Conservation (phyloP, 2,329 filamentous ascomycete species). For the Xylariaceae sp. region DNA sequence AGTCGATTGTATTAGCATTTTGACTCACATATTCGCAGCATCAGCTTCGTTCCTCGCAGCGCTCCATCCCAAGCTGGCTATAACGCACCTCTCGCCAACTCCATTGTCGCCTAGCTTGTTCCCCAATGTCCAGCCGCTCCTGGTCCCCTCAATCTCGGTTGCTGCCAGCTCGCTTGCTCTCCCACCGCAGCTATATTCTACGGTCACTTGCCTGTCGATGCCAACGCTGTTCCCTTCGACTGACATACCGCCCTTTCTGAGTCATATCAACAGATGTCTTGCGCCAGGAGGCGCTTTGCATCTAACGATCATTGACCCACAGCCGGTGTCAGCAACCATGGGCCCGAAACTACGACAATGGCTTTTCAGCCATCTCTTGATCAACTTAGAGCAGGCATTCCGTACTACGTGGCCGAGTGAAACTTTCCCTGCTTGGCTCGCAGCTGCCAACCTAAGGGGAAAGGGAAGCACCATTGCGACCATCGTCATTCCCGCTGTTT, state of each 20-base stretch:
- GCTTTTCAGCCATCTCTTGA: constrained; percentile 56
- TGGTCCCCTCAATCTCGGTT: constrained; percentile 30
- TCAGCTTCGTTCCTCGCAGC: constrained; percentile 47
- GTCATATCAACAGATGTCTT: constrained; percentile 52
- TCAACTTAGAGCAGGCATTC: constrained; percentile 54
- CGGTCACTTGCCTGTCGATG: constrained; percentile 50
- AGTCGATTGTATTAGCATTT: constrained; percentile 15
- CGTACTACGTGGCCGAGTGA: constrained; percentile 55
- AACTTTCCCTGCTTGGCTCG: constrained; percentile 55
- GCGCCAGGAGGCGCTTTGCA: constrained; percentile 51
- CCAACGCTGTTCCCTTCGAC: constrained; percentile 52
- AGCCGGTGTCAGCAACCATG: constrained; percentile 50
- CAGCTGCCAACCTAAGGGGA: constrained; percentile 47
- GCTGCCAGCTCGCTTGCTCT: constrained; percentile 35
- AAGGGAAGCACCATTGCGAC: constrained; percentile 44
- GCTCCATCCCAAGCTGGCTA: constrained; percentile 35
- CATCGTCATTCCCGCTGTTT: constrained; percentile 45
- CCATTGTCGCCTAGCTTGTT: constrained; percentile 40
- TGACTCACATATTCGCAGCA: constrained; percentile 37
- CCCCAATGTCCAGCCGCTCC: constrained; percentile 33
- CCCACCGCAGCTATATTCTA: constrained; percentile 41
- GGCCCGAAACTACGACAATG: constrained; percentile 55
- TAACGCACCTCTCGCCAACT: constrained; percentile 44
- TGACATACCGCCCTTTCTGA: constrained; percentile 52
- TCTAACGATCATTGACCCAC: constrained; percentile 57